A percentile compares a stretch with the other conserved stretches of the same genome.
Conservation (phyloP, 2,329 filamentous ascomycete genomes). For the Colletotrichum brevisporum region DNA sequence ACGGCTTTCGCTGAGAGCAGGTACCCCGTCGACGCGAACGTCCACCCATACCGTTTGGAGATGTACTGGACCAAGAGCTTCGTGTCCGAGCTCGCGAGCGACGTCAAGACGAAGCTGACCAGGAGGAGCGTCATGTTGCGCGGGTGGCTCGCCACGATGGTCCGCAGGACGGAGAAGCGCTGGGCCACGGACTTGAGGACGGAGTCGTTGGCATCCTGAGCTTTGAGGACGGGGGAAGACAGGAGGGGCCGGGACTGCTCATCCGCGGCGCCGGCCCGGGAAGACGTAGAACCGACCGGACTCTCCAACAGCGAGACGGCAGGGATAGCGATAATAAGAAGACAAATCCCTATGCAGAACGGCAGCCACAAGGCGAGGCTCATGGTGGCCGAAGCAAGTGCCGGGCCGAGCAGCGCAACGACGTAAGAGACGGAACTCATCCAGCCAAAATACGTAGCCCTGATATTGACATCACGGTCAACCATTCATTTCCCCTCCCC, state of each 20-base stretch:
- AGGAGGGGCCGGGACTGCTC: constrained; percentile 55
- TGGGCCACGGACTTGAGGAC: constrained; percentile 37
- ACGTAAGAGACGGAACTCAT: constrained; percentile 64
- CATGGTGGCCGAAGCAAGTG: constrained; percentile 62
- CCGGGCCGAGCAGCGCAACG: constrained; percentile 61
- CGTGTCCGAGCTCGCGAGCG: constrained; percentile 65
- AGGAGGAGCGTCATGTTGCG: constrained; percentile 60
- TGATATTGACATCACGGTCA: constrained; percentile 34
- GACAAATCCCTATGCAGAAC: constrained; percentile 54
- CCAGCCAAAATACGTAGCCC: constrained; percentile 65
- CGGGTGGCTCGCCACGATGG: constrained; percentile 54
- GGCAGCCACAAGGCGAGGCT: constrained; percentile 58
- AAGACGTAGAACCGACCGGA: not conserved
- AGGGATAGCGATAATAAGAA: constrained; percentile 53
- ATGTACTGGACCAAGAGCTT: constrained; percentile 66
- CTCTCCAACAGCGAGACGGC: constrained; percentile 43
- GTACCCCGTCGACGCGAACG: constrained; percentile 62
- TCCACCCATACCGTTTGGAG: constrained; percentile 63
- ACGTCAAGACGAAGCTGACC: constrained; percentile 61
- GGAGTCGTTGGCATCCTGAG: constrained; percentile 45
- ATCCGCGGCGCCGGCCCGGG: constrained; percentile 39
- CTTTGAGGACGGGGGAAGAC: constrained; percentile 56
- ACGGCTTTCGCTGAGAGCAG: constrained; percentile 63
- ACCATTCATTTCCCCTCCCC: not conserved
- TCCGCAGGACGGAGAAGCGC: constrained; percentile 47